phyloP scores from a whole-genome alignment of 2,329 filamentous ascomycete species.

The Mollisiaceae sp. region DNA sequence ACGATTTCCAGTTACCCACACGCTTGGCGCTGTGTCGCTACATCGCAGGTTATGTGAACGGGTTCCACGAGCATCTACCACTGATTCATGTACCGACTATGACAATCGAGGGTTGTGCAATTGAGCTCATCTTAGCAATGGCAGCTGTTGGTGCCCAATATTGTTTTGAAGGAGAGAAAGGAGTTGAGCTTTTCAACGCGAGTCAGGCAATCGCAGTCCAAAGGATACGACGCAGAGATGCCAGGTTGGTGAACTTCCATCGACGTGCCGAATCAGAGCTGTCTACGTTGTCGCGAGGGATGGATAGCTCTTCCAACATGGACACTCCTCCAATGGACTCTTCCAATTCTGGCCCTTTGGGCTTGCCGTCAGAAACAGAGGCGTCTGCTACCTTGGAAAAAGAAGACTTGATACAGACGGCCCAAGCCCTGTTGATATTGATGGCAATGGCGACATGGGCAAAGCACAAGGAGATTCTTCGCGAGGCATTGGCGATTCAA shows the following conservation, averaged over 20 bases:
- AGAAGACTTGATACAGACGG: slow-evolving; percentile 57
- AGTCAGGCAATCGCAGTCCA: slow-evolving; percentile 62
- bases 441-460: slow-evolving; percentile 67
- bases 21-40: slow-evolving; percentile 72
- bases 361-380: slow-evolving; percentile 18
- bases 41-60: slow-evolving; percentile 71
- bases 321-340: slow-evolving; percentile 5
- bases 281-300: background rate
- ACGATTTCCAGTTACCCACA: slow-evolving; percentile 70
- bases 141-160: slow-evolving; percentile 72
- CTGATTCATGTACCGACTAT: slow-evolving; percentile 73
- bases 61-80: slow-evolving; percentile 65
- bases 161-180: slow-evolving; percentile 63
- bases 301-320: background rate
- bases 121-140: slow-evolving; percentile 71
- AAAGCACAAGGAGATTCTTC: slow-evolving; percentile 51
- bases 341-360: slow-evolving; percentile 16
- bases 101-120: slow-evolving; percentile 64
- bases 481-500: slow-evolving; percentile 60
- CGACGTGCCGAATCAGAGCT: slow-evolving; percentile 6
- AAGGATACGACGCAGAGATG: slow-evolving; percentile 62
- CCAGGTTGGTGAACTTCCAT: slow-evolving; percentile 49
- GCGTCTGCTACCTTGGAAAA: slow-evolving; percentile 10
- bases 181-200: slow-evolving; percentile 66
- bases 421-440: slow-evolving; percentile 65